Evolutionary conservation across 352 stramenopile genomes (phyloP).

Genomic region (Aphanomyces stellatus): DNA sequence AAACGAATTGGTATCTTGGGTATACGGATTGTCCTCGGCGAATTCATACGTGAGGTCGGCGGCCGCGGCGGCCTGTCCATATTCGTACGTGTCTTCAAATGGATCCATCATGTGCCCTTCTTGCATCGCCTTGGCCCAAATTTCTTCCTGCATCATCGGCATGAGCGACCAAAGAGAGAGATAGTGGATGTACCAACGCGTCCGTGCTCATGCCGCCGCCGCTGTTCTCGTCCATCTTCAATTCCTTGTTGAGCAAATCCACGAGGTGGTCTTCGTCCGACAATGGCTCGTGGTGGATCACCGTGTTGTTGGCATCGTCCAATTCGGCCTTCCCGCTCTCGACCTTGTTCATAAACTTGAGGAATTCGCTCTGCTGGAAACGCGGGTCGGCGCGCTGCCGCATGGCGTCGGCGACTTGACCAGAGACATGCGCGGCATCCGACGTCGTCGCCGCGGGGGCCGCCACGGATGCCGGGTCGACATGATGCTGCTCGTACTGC

Average conservation of each 20-base stretch:
- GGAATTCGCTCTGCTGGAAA: constrained; percentile 81
- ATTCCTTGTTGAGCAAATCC: constrained; percentile 47
- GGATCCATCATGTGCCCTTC: constrained; percentile 57
- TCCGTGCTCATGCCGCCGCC: neutral
- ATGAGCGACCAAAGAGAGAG: neutral
- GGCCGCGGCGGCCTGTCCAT: constrained; percentile 24
- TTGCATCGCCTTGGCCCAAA: constrained; percentile 73
- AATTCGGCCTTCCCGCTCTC: constrained; percentile 60
- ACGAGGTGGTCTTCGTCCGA: constrained; percentile 29
- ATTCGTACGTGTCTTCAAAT: constrained; percentile 62
- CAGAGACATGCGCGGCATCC: constrained; percentile 44
- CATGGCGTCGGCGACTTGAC: constrained; percentile 68
- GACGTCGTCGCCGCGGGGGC: neutral
- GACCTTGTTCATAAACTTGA: constrained; percentile 82
- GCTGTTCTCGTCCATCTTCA: constrained; percentile 15
- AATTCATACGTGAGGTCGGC: constrained; percentile 52
- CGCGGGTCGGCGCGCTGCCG: constrained; percentile 67
- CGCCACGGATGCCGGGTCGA: constrained; percentile 23
- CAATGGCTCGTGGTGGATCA: constrained; percentile 36
- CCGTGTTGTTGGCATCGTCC: constrained; percentile 69
- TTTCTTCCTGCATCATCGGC: constrained; percentile 33
- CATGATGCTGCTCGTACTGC: constrained; percentile 21
- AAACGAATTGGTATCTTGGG: constrained; percentile 59
- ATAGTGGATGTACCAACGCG: neutral
- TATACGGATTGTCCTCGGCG: constrained; percentile 66